Evolutionary conservation across 2,329 filamentous ascomycete genomes (phyloP), one percentile per base, ranked within the genome.

Genomic region (Ascomycota sp.): DNA sequence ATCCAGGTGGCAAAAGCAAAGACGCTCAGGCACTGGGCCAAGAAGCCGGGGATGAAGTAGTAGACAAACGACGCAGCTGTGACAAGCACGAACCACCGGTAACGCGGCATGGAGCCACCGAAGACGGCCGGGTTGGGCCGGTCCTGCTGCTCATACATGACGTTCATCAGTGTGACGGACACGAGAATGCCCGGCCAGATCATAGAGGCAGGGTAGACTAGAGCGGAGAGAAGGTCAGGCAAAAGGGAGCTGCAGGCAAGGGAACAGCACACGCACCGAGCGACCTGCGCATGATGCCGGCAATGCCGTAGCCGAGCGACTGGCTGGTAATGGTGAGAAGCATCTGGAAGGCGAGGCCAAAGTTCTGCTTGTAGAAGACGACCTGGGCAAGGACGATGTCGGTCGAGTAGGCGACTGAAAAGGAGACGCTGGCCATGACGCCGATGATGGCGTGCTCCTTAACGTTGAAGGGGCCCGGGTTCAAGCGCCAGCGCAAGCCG

Each of bases 1-100:
- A 80, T 65, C 74, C 76, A 81, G 0, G 76, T 80, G 9, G 68
- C 60, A 45, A 78, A 76, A 7, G 75, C 72, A 43, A 81, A 79
- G 7, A 74, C 64, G 40, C 72, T 76, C 6, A 81, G 54, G 37
- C 70, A 78, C 38, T 76, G 71, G 11, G 69, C 74, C 9, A 82
- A 58, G 37, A 68, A 77, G 1, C 72, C 74, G 0, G 75, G 74
- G 36, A 77, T 69, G 50, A 73, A 77, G 49, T 75, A 76, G 57
- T 76, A 78, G 32, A 64, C 41, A 42, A 75, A 77, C 1, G 71
- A 61, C 9, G 51, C 60, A 4, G 59, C 43, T 24, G 72, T 71
- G 25, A 74, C 52, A 33, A 68, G 56, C 24, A 61, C 54, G 42
- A 79, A 80, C 60, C 70, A 74, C 37, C 60, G 58, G 43, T 75